These are phyloP conservation scores for Aspergillus amoenus DNA, from an alignment of 2,329 filamentous ascomycete species.

Conservation along the genomic window DNA sequence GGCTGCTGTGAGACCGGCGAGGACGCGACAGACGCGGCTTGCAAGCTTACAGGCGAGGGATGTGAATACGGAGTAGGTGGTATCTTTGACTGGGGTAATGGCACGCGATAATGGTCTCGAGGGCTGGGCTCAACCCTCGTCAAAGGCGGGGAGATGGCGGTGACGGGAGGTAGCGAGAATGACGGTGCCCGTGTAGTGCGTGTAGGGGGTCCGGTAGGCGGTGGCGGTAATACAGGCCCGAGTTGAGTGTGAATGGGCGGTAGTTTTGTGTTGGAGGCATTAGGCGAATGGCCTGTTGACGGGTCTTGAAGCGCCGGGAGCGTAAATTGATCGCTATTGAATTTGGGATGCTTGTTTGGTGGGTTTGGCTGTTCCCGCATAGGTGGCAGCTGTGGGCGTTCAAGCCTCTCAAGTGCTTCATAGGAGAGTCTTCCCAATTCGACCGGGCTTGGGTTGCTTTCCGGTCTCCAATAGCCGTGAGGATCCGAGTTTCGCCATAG, in stretches of 20 bases:
- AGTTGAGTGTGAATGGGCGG: conserved; percentile 41
- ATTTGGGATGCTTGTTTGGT: background rate
- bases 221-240: conserved; percentile 20
- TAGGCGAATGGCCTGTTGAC: conserved; percentile 34
- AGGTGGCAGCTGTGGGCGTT: background rate
- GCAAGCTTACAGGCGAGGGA: conserved; percentile 40
- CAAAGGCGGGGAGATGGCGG: conserved; percentile 26
- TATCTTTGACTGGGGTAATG: conserved; percentile 30
- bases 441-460: conserved; percentile 22
- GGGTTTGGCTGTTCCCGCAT: background rate
- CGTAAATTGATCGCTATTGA: conserved; percentile 10
- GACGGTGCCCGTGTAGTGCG: conserved; percentile 26
- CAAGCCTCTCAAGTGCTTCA: background rate
- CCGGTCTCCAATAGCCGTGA: conserved; percentile 47
- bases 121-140: conserved; percentile 26
- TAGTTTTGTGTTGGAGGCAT: conserved; percentile 29
- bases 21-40: conserved; percentile 36
- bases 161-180: conserved; percentile 22
- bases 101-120: conserved; percentile 32
- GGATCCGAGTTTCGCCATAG: conserved; percentile 41
- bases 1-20: conserved; percentile 33
- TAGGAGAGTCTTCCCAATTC: background rate
- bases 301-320: conserved; percentile 42
- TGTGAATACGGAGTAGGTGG: conserved; percentile 37
- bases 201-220: conserved; percentile 25